A percentile compares a stretch with the other conserved stretches of the same genome.
Conservation (phyloP, 352 stramenopile species). For the Phytophthora tentaculata region DNA sequence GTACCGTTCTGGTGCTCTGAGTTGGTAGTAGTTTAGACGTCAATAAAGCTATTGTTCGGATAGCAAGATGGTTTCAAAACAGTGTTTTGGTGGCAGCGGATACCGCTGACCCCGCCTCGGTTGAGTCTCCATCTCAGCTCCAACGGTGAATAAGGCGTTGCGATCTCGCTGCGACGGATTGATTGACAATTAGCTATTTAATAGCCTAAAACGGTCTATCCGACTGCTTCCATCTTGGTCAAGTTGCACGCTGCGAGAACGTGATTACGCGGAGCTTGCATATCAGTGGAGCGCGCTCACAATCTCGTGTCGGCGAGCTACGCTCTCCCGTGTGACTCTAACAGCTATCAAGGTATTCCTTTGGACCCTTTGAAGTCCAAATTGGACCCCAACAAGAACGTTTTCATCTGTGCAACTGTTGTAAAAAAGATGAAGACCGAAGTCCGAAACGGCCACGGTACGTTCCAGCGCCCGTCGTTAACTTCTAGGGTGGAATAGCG, state of each 20-base stretch:
- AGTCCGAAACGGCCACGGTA: too few relatives aligned
- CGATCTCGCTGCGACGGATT: constrained; percentile 4
- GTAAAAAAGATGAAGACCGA: too few relatives aligned
- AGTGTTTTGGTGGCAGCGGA: too few relatives aligned
- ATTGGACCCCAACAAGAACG: too few relatives aligned
- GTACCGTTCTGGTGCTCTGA: too few relatives aligned
- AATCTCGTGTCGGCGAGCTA: not conserved
- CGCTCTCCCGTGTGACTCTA: not conserved
- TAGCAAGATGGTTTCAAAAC: not conserved
- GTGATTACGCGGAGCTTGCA: constrained; percentile 4
- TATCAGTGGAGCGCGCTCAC: not conserved
- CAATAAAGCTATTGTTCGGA: too few relatives aligned
- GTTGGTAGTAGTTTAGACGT: not conserved
- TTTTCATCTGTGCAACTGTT: too few relatives aligned
- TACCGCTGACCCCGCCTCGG: too few relatives aligned
- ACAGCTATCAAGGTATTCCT: too few relatives aligned
- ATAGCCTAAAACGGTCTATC: too few relatives aligned
- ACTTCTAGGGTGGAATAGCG: constrained; percentile 25
- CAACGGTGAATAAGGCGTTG: not conserved
- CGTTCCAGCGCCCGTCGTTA: not conserved
- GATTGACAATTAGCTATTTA: not conserved
- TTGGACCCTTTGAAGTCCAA: too few relatives aligned
- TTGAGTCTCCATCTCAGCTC: too few relatives aligned
- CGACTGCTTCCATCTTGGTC: not conserved
- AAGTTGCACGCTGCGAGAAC: not conserved